Evolutionary conservation across 345 rosid species (phyloP).

Genomic region (Populus ilicifolia): DNA sequence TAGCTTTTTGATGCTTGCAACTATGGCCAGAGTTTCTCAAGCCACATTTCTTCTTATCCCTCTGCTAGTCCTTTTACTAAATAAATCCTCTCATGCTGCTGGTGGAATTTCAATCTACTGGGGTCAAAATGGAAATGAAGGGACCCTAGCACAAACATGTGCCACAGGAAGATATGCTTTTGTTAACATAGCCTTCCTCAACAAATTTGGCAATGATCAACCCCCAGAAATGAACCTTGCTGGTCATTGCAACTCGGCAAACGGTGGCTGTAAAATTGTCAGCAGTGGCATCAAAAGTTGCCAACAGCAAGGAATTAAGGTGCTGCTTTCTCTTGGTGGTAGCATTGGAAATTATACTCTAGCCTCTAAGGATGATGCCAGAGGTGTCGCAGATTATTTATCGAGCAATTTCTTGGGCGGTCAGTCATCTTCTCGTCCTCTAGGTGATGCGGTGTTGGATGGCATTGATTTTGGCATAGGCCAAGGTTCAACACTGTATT

Average conservation of each 20-base stretch:
- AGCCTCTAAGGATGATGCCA: conserved; percentile 26
- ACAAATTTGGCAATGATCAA: conserved; percentile 30
- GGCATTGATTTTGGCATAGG: conserved; percentile 33
- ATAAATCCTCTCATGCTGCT: conserved; percentile 5
- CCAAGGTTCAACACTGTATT: conserved; percentile 15
- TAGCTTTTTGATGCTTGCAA: neutral
- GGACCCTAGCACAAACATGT: conserved; percentile 31
- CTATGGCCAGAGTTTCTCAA: conserved; percentile 15
- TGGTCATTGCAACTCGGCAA: conserved; percentile 31
- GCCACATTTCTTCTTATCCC: conserved; percentile 6
- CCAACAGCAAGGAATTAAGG: conserved; percentile 26
- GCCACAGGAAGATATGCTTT: conserved; percentile 23
- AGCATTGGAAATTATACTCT: conserved; percentile 25
- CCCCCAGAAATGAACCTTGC: conserved; percentile 27
- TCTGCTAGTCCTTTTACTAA: conserved; percentile 5
- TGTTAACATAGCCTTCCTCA: conserved; percentile 30
- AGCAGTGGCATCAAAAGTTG: conserved; percentile 21
- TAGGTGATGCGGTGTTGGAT: conserved; percentile 20
- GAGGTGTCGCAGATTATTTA: conserved; percentile 16
- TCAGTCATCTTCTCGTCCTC: conserved; percentile 23
- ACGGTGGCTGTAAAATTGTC: conserved; percentile 9
- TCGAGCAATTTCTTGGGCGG: conserved; percentile 32
- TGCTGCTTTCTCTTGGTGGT: conserved; percentile 33
- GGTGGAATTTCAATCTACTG: conserved; percentile 33
- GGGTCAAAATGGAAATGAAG: conserved; percentile 36